Evolutionary conservation across 2,329 filamentous ascomycete genomes (phyloP).

Genomic region (Scytalidium lignicola): DNA sequence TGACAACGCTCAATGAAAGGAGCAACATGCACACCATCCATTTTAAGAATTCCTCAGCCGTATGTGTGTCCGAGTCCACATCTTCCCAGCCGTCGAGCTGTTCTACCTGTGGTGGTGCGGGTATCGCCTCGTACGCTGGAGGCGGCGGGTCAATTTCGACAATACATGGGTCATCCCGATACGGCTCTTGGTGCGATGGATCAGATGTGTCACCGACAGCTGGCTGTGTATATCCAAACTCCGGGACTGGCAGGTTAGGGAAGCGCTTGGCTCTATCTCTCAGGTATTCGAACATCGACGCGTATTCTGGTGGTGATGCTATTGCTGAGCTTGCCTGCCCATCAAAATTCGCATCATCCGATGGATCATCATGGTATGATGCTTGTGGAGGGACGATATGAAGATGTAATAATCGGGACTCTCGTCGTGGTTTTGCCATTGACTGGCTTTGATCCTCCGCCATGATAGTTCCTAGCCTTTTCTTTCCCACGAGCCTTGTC

Average conservation of each 20-base stretch:
- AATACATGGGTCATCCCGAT: conserved; percentile 23
- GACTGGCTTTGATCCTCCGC: not conserved
- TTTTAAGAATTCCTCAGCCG: conserved; percentile 22
- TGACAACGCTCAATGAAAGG: conserved; percentile 19
- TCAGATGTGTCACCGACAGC: conserved; percentile 2
- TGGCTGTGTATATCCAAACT: conserved; percentile 1
- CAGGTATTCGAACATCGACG: conserved; percentile 26
- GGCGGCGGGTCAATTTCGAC: conserved; percentile 20
- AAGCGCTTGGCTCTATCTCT: conserved; percentile 8
- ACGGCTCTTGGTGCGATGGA: conserved; percentile 14
- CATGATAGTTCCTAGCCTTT: not conserved
- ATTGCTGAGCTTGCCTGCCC: not conserved
- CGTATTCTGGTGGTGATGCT: conserved; percentile 15
- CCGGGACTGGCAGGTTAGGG: not conserved
- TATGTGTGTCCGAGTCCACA: conserved; percentile 14
- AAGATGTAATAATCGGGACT: not conserved
- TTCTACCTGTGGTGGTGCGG: conserved; percentile 12
- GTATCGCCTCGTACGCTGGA: conserved; percentile 22
- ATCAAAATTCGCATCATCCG: conserved; percentile 6
- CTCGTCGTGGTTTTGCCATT: not conserved
- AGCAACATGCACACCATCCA: conserved; percentile 26
- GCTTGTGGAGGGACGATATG: conserved; percentile 2
- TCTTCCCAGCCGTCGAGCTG: conserved; percentile 14
- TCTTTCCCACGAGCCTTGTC: not conserved
- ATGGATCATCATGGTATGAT: conserved; percentile 21